Base-by-base conservation (phyloP, 371 early-diverging fungal genomes). In the Phascolomyces articulosus region DNA sequence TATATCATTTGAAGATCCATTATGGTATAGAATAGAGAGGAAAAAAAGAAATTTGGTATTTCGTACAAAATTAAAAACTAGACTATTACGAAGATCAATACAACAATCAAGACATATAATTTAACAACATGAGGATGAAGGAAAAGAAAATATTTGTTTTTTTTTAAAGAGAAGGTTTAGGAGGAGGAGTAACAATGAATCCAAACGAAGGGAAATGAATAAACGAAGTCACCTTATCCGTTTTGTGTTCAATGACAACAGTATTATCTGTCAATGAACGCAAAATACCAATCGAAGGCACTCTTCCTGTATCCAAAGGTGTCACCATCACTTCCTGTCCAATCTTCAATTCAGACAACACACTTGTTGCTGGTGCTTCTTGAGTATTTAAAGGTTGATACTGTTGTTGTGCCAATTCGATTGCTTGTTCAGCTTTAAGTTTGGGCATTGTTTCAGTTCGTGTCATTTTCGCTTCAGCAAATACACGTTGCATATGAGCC, bases 261-360 rank as follows among this genome's bases (percentile, higher is more conserved):
- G 69, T 63, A 13, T 65, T 24, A 3, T 16, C 16, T 0, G 75
- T 69, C 27, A 79, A 69, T 23, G 60, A 61, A 1, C 82, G 75
- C 41, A 86, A 63, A 16, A 51, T 63, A 8, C 87, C 85, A 3
- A 54, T 54, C 3, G 78, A 67, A 23, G 82, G 82, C 11, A 78
- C 65, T 27, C 71, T 72, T 16, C 84, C 85, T 20, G 74, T 72
- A 59, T 87, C 87, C 20, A 74, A 67, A 0, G 87, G 87, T 0
- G 68, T 49, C 7, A 87, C 77, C 0, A 68, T 34, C 4, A 87
- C 83, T 6, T 55, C 8, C 29, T 79, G 71, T 2, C 87, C 87
- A 2, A 72, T 40, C 21, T 63, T 62, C 11, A 78, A 63, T 8
- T 38, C 54, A 11, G 63, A 31, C n/a, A 55, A 40, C 3, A 20